These are phyloP conservation scores for Solanum medicagineum DNA, from an alignment of 257 asterid species.

Conservation along the genomic window DNA sequence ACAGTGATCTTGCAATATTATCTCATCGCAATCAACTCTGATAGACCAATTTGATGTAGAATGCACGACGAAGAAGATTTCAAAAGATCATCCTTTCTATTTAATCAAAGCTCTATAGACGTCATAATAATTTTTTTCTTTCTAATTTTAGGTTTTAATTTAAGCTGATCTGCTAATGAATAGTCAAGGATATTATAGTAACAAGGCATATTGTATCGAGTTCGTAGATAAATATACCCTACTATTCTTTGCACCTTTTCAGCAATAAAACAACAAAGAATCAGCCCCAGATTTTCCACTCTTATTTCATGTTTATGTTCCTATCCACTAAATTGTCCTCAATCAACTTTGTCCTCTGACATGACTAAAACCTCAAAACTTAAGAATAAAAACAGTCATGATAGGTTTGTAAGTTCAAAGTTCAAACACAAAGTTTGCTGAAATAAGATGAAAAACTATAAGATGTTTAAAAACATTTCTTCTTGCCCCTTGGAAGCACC, in stretches of 20 bases:
- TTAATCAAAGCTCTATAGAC: neutral
- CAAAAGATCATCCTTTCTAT: neutral
- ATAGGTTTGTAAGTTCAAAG: neutral
- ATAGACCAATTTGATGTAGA: neutral
- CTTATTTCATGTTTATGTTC: neutral
- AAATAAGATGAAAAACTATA: neutral
- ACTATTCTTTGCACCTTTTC: neutral
- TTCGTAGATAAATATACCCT: neutral
- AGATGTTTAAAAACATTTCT: neutral
- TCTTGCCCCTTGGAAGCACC: neutral
- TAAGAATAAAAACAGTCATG: neutral
- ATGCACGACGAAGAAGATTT: neutral
- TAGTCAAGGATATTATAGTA: neutral
- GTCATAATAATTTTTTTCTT: neutral
- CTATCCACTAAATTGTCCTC: neutral
- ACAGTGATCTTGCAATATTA: neutral
- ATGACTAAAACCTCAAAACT: neutral
- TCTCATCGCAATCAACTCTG: neutral
- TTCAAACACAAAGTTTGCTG: neutral
- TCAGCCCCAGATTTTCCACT: neutral
- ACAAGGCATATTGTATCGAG: neutral
- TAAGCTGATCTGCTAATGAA: neutral
- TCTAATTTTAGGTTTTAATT: neutral
- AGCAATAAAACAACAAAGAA: neutral
- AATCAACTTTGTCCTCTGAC: neutral